Conservation (phyloP, 805 yeast species). For the Jamesozyma spencerorum region DNA sequence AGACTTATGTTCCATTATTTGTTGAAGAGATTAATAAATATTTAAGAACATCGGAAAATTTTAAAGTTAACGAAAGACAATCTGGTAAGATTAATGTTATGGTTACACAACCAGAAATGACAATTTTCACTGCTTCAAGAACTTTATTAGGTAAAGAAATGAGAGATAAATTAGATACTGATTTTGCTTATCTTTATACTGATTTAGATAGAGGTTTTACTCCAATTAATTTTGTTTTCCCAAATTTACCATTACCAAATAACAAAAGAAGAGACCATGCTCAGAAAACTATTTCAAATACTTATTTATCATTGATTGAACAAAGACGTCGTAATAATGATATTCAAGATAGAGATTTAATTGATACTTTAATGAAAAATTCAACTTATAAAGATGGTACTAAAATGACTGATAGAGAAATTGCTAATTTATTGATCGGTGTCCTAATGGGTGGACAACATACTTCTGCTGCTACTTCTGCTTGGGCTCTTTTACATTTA, state of each 20-base stretch:
- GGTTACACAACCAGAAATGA: constrained; percentile 86
- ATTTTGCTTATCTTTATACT: constrained; percentile 75
- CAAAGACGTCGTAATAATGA: constrained; percentile 70
- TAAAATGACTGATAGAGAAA: constrained; percentile 88
- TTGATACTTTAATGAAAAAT: constrained; percentile 74
- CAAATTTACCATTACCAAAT: constrained; percentile 80
- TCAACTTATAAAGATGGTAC: constrained; percentile 90
- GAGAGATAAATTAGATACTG: constrained; percentile 70
- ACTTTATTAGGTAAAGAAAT: constrained; percentile 85
- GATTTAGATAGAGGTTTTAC: constrained; percentile 96
- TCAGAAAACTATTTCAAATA: constrained; percentile 66
- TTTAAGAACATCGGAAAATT: constrained; percentile 45
- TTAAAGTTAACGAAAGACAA: constrained; percentile 30
- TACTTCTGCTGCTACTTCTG: constrained; percentile 90
- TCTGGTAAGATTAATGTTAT: constrained; percentile 58
- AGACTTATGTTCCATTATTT: constrained; percentile 79
- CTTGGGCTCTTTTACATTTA: constrained; percentile 88
- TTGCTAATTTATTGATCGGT: constrained; percentile 89
- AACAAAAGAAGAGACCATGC: constrained; percentile 83
- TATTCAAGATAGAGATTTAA: constrained; percentile 75
- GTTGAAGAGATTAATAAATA: constrained; percentile 66
- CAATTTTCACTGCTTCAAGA: constrained; percentile 92
- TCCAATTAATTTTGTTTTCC: constrained; percentile 92
- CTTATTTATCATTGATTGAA: constrained; percentile 71
- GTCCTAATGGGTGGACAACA: constrained; percentile 99